Conservation (phyloP, 371 early-diverging fungal genomes). For the Actinomortierella wolfii region DNA sequence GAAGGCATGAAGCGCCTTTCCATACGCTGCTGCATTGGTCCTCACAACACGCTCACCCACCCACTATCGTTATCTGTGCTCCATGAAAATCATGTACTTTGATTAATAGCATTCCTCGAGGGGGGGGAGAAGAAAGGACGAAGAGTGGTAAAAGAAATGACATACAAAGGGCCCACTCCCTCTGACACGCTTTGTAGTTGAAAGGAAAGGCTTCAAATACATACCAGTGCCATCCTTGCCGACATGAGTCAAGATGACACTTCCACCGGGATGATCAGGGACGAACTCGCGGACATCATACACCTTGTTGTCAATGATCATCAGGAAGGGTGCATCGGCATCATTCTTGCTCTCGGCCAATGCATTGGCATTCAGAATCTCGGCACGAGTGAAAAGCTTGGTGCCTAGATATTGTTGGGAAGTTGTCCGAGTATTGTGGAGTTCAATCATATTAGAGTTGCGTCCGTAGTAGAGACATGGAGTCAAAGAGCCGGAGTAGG, state of each 20-base stretch:
- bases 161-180: too few species aligned
- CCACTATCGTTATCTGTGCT: too few species aligned
- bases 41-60: too few species aligned
- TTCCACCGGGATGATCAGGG: conserved; percentile 87
- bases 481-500: neutral
- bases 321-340: conserved; percentile 53
- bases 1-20: too few species aligned
- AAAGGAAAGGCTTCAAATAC: conserved; percentile 4
- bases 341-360: conserved; percentile 47
- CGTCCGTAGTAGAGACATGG: neutral
- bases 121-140: too few species aligned
- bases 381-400: conserved; percentile 40
- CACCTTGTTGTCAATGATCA: conserved; percentile 81
- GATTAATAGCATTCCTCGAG: too few species aligned
- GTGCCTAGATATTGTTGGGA: conserved; percentile 8
- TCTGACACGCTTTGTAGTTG: too few species aligned
- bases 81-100: too few species aligned
- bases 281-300: conserved; percentile 88
- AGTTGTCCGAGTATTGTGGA: neutral
- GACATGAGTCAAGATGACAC: conserved; percentile 72
- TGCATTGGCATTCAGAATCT: conserved; percentile 42
- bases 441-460: neutral
- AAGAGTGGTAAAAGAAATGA: too few species aligned
- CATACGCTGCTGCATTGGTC: too few species aligned
- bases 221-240: conserved; percentile 86